These are phyloP conservation scores for Rosa multiflora DNA, from an alignment of 306 rosid species.

Conservation along the genomic window DNA sequence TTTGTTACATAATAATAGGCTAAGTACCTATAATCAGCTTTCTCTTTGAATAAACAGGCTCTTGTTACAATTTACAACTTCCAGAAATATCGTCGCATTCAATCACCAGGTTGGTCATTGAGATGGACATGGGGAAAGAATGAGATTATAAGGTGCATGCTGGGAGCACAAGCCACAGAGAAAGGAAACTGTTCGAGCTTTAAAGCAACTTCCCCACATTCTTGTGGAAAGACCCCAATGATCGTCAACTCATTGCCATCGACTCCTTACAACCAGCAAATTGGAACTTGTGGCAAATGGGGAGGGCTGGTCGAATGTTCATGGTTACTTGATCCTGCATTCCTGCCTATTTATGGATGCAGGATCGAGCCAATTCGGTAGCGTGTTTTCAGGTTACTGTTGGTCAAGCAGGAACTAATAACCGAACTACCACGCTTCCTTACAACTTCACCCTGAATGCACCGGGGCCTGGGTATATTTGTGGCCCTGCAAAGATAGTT, in stretches of 20 bases:
- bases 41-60: conserved; percentile 41
- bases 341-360: too few relatives aligned
- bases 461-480: too few relatives aligned
- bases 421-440: too few relatives aligned
- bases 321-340: too few relatives aligned
- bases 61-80: conserved; percentile 64
- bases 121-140: conserved; percentile 90
- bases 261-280: conserved; percentile 70
- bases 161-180: conserved; percentile 73
- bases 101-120: conserved; percentile 74
- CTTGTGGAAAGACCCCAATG: conserved; percentile 61
- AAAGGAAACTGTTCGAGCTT: conserved; percentile 85
- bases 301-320: too few relatives aligned
- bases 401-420: too few relatives aligned
- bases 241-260: conserved; percentile 74
- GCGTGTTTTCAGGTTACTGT: too few relatives aligned
- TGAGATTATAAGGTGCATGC: conserved; percentile 78
- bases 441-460: too few relatives aligned
- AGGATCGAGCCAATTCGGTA: too few relatives aligned
- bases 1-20: too few relatives aligned
- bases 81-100: conserved; percentile 76
- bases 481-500: too few relatives aligned
- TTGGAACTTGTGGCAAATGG: conserved; percentile 61
- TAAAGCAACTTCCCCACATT: conserved; percentile 56
- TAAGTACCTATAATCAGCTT: not conserved